Conservation (phyloP, 2,329 filamentous ascomycete genomes). For the Chaetothyriales sp. region DNA sequence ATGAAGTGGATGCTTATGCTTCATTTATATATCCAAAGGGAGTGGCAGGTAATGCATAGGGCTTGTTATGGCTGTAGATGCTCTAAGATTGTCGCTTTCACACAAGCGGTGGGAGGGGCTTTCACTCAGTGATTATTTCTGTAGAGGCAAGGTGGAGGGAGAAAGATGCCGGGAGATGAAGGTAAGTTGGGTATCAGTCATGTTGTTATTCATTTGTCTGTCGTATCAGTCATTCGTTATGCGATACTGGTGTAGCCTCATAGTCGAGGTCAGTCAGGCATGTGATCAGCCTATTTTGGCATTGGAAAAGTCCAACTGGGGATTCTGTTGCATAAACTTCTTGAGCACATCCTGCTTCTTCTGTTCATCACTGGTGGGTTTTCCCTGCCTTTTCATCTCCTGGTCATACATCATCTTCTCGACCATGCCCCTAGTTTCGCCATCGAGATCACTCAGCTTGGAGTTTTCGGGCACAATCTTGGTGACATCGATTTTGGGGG, state of each 20-base stretch:
- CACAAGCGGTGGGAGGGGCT: background rate
- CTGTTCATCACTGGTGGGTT: conserved; percentile 84
- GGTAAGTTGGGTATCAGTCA: background rate
- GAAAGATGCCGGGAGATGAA: background rate
- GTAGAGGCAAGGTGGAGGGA: background rate
- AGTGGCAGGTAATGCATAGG: too few species aligned
- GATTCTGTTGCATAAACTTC: conserved; percentile 76
- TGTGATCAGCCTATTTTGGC: conserved; percentile 42
- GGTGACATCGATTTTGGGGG: conserved; percentile 83
- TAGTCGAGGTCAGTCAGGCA: background rate
- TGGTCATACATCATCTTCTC: conserved; percentile 99
- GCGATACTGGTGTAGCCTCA: too few species aligned
- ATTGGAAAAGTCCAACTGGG: conserved; percentile 56
- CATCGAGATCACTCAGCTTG: conserved; percentile 83
- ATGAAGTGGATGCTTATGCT: too few species aligned
- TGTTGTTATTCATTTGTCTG: too few species aligned
- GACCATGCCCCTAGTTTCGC: conserved; percentile 90
- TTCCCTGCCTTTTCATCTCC: conserved; percentile 83
- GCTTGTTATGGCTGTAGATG: too few species aligned
- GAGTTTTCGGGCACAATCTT: conserved; percentile 92
- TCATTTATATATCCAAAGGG: too few species aligned
- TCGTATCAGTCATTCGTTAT: too few species aligned
- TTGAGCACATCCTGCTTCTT: conserved; percentile 86
- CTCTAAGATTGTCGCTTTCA: background rate
- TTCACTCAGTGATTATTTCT: background rate